Conservation (phyloP, 192 early-diverging fungal genomes). For the Backusella luteola region DNA sequence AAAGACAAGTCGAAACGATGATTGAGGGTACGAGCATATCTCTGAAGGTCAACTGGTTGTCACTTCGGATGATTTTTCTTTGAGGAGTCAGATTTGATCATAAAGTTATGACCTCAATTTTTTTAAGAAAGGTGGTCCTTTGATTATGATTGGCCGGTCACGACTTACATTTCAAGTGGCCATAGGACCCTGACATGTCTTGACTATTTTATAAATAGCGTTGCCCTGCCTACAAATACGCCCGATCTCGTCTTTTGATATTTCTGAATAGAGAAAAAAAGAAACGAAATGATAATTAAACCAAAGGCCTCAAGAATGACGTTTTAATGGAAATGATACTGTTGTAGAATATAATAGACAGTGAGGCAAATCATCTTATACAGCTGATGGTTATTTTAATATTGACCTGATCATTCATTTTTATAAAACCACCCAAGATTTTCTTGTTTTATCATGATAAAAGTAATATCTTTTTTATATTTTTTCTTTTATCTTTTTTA, state of each 20-base stretch:
- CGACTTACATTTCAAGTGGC: conserved; percentile 78
- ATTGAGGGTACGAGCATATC: too few species aligned
- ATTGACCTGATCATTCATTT: not conserved
- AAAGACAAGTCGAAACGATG: too few species aligned
- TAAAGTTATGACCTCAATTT: conserved; percentile 97
- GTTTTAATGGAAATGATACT: conserved; percentile 68
- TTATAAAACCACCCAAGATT: not conserved
- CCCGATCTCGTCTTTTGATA: conserved; percentile 75
- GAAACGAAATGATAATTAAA: conserved; percentile 36
- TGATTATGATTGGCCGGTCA: conserved; percentile 81
- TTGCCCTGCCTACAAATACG: conserved; percentile 82
- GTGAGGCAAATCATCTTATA: not conserved
- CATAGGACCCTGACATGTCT: conserved; percentile 66
- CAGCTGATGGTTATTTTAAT: conserved; percentile 1
- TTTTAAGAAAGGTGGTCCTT: conserved; percentile 89
- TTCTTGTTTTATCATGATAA: not conserved
- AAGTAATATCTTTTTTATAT: not conserved
- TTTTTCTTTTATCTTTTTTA: not conserved
- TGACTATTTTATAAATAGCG: conserved; percentile 59
- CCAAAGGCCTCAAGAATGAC: conserved; percentile 53
- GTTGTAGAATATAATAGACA: conserved; percentile 43
- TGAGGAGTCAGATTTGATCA: conserved; percentile 66
- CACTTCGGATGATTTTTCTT: conserved; percentile 77
- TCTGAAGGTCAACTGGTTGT: conserved; percentile 62
- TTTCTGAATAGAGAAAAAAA: conserved; percentile 50